Conservation (phyloP, 164 flowering plant species). For the Pachysandra terminalis region DNA sequence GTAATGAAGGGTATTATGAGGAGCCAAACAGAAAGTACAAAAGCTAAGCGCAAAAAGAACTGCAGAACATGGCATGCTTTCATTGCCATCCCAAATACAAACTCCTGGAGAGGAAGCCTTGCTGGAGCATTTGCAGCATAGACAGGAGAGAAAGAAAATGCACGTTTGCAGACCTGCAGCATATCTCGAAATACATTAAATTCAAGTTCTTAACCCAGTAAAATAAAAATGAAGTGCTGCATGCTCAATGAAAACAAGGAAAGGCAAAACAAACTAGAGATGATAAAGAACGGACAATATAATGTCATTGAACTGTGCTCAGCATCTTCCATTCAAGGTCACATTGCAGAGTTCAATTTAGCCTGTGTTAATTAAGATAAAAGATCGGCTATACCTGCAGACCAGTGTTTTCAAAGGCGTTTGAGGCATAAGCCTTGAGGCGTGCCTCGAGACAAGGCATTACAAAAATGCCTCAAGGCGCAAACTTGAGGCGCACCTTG, state of each 20-base stretch:
- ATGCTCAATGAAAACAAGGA: not conserved
- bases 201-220: not conserved
- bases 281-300: not conserved
- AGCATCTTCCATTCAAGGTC: not conserved
- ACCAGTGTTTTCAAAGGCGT: too few relatives aligned
- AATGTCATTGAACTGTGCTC: not conserved
- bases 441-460: too few relatives aligned
- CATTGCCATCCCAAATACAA: constrained; percentile 87
- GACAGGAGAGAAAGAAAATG: constrained; percentile 96
- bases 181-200: constrained; percentile 6
- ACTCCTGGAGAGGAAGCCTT: constrained; percentile 94
- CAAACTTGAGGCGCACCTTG: too few relatives aligned
- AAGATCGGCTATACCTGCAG: not conserved
- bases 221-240: too few relatives aligned
- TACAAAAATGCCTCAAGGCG: too few relatives aligned
- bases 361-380: not conserved
- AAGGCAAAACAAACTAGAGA: not conserved
- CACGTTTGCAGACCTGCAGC: constrained; percentile 90
- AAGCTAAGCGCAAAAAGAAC: constrained; percentile 88
- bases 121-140: constrained; percentile 98
- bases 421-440: too few relatives aligned
- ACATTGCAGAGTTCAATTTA: not conserved
- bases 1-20: constrained; percentile 93
- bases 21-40: constrained; percentile 97
- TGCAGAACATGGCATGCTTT: constrained; percentile 91